These are phyloP conservation scores for Aspergillus sparsus DNA, from an alignment of 495 filamentous ascomycete genomes.

Conservation along the genomic window DNA sequence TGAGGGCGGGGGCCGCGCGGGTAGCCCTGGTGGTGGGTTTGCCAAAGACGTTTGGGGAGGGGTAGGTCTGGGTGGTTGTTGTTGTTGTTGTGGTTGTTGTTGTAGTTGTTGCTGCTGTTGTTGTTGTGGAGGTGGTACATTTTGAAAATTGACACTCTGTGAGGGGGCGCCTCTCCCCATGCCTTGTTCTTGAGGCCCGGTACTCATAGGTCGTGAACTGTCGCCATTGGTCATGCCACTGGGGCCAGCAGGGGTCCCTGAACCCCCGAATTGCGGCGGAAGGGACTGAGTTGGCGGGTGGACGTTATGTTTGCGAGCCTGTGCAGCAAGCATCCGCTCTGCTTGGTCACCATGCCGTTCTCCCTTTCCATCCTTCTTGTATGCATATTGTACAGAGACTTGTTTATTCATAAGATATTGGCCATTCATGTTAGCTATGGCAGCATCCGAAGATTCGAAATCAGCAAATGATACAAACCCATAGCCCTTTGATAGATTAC, in stretches of 20 bases:
- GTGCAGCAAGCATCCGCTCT: conserved; percentile 86
- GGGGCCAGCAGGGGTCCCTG: conserved; percentile 44
- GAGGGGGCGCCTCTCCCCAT: conserved; percentile 40
- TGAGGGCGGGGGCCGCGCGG: conserved; percentile 75
- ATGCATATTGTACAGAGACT: conserved; percentile 94
- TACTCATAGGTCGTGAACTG: conserved; percentile 42
- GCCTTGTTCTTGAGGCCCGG: conserved; percentile 36
- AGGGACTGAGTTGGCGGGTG: conserved; percentile 64
- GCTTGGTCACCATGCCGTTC: conserved; percentile 95
- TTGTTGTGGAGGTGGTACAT: conserved; percentile 41
- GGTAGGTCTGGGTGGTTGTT: conserved; percentile 37
- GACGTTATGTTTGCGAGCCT: conserved; percentile 93
- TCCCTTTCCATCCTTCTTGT: conserved; percentile 98
- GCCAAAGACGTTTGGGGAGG: conserved; percentile 49
- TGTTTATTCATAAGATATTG: conserved; percentile 98
- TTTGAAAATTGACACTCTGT: conserved; percentile 38
- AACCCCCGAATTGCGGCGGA: conserved; percentile 49
- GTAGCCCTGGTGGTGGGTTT: conserved; percentile 74
- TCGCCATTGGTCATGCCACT: conserved; percentile 60
- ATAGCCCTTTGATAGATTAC: conserved; percentile 90
- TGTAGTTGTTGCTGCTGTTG: no score
- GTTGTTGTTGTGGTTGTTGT: no score
- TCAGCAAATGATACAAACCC: conserved; percentile 93
- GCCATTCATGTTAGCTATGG: conserved; percentile 89
- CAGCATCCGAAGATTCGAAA: conserved; percentile 93